Evolutionary conservation across 306 rosid species (phyloP), one percentile per base, ranked within the genome.

Genomic region (Dryas alaskensis): DNA sequence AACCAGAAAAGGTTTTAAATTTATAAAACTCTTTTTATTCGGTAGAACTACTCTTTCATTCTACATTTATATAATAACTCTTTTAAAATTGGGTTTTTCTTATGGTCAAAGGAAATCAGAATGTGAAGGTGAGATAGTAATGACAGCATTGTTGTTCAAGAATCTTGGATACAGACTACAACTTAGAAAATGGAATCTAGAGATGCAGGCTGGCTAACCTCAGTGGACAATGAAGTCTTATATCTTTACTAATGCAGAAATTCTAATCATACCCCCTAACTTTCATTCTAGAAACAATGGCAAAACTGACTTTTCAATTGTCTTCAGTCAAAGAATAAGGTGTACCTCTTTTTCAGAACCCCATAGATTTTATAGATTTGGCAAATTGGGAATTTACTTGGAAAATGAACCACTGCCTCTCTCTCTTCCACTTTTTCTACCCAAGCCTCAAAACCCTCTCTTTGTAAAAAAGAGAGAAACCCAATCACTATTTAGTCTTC

Each of bases 391-490:
- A 66, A 72, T 76, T 81, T 73, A 59, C 82, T 82, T 63, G 83
- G 86, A 78, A 74, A 82, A 78, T 70, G 83, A 10, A 75, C 78
- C 70, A 7, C 72, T 49, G 19, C 45, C 59, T 70, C 71, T 53
- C 55, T 49, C 8, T 45, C 27, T 13, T 44, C 0, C 11, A 2
- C 6, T 4, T 11, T 5, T 31, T 44, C 4, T 7, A 40, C 61
- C 49, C 25, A 8, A 1, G 45, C 57, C 57, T 65, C 71, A 58
- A 55, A 46, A 43, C 9, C 61, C 14, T 8, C 22, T 37, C 73
- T 60, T 58, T 31, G 22, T 73, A 53, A 40, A 65, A 71, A 59
- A 48, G 22, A 63, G 78, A 13, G 19, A 77, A 17, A 40, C 45
- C 57, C 52, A 69, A 70, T 19, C 52, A 60, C 39, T 5, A 69